Percentiles rank a stretch among this genome's conserved stretches.
Conservation (phyloP, 257 asterid species). For the Nicotiana sylvestris region DNA sequence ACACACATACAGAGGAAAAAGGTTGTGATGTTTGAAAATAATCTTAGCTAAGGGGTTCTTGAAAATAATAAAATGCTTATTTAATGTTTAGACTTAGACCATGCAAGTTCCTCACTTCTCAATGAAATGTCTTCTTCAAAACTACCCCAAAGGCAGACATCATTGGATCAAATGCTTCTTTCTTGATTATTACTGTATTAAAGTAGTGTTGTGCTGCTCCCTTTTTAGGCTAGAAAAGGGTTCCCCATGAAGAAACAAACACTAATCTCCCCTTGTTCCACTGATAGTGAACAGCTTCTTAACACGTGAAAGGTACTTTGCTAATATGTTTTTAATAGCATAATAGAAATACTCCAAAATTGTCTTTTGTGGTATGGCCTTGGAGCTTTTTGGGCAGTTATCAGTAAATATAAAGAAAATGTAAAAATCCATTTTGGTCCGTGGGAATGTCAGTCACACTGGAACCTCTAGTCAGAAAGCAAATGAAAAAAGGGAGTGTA, state of each 20-base stretch:
- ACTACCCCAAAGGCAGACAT: conserved; percentile 57
- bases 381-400: conserved; percentile 5
- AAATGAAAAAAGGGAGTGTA: background rate
- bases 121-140: conserved; percentile 15
- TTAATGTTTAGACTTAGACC: background rate
- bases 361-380: background rate
- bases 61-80: too few species aligned
- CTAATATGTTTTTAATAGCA: background rate
- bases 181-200: background rate
- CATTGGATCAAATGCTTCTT: conserved; percentile 49
- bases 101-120: conserved; percentile 22
- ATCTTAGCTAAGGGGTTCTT: too few species aligned
- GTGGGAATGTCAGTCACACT: conserved; percentile 13
- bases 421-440: conserved; percentile 16
- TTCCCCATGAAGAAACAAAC: background rate
- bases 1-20: background rate
- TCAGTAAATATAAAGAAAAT: background rate
- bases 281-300: background rate
- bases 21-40: background rate
- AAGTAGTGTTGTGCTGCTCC: background rate
- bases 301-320: background rate
- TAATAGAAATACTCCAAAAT: background rate
- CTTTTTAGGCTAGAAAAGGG: too few species aligned
- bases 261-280: background rate
- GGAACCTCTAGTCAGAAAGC: background rate